Percentiles rank a stretch among this genome's conserved stretches.
Conservation (phyloP, 345 rosid genomes). For the Eucalyptus virginea region DNA sequence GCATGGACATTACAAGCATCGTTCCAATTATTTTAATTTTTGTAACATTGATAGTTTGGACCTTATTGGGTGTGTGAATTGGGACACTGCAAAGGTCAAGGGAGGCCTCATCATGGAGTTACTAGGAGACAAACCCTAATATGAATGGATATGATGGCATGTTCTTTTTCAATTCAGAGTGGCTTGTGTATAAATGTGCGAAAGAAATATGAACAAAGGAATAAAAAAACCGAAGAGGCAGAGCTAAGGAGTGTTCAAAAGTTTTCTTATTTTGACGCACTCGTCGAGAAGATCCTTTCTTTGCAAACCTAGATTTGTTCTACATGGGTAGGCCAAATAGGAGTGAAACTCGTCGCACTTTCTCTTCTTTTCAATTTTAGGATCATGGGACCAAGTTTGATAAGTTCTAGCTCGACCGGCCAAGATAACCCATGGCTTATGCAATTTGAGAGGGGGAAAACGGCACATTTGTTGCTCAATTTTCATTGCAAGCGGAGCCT, state of each 20-base stretch:
- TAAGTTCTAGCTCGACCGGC: neutral
- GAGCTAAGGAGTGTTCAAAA: neutral
- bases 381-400: too few relatives aligned
- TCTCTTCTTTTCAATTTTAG: neutral
- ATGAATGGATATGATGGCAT: neutral
- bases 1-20: neutral
- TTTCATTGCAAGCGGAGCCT: neutral
- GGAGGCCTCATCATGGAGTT: conserved; percentile 9
- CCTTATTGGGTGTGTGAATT: conserved; percentile 19
- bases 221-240: neutral
- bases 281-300: neutral
- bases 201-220: neutral
- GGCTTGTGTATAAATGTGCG: neutral
- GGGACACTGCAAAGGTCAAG: conserved; percentile 37
- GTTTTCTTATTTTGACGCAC: neutral
- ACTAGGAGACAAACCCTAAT: conserved; percentile 15
- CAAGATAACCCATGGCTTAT: neutral
- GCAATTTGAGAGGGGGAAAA: neutral
- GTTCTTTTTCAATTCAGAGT: neutral
- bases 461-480: neutral
- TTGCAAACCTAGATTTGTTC: neutral
- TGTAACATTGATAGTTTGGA: neutral
- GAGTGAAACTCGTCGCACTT: neutral
- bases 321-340: neutral
- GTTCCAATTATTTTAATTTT: neutral